Evolutionary conservation across 208 protist species (phyloP), one percentile per base, ranked within the genome.

Genomic region (Trypanosoma theileri): DNA sequence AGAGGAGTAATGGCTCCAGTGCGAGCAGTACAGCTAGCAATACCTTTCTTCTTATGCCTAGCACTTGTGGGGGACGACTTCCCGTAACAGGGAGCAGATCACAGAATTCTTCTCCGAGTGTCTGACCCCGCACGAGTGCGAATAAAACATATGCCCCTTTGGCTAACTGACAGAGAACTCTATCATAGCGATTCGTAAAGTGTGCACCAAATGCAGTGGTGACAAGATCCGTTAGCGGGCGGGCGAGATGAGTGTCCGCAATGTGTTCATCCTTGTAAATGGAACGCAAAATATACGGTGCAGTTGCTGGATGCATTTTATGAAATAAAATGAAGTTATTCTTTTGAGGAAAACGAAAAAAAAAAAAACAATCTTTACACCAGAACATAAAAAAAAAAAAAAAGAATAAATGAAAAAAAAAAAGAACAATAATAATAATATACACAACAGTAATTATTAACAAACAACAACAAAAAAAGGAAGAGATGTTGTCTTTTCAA

Each of bases 61-160:
- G 66, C 22, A 80, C 59, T 21, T 66, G 71, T 65, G 79, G 80
- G 44, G 79, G 70, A 40, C 59, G 76, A 3, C 73, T 82, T 40
- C 66, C 65, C 0, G 75, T 80, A 11, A 91, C 86, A 22, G 88
- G 84, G 26, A 96, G 80, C 22, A 91, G 17, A 50, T 94, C 85
- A 66, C 91, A 96, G 76, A 94, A 94, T 76, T 96, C 88, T 73
- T 96, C 80, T 2, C 91, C 91, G 11, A 93, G 77, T 12, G 91
- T 96, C 65, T 92, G 91, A 1, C 85, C 81, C 42, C 80, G 78
- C 7, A 81, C 54, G 72, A 93, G 83, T 35, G 87, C 76, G 57
- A 84, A 85, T 19, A 89, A 73, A 11, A 83, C 81, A 69, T 96
- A 96, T 17, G 91, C 44, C 19, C 80, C 82, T 22, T 69, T 73